A percentile compares a stretch with the other conserved stretches of the same genome.
Conservation (phyloP, 2,329 filamentous ascomycete species). For the Microascus cirrosus region DNA sequence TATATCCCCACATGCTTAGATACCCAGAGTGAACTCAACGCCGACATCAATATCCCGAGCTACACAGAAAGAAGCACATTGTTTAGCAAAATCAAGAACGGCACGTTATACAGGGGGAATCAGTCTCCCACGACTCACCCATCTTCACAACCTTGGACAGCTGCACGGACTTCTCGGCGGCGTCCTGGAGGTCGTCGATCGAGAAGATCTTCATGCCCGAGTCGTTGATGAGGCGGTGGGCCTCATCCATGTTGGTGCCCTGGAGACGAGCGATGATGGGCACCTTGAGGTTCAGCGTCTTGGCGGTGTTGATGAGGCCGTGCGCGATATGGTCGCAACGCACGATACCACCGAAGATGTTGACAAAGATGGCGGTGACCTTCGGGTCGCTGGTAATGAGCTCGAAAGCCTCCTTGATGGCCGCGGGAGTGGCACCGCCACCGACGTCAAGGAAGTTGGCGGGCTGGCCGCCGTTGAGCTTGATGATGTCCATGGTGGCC, state of each 20-base stretch:
- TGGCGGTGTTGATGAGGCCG: slow-evolving; percentile 88
- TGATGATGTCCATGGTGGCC: slow-evolving; percentile 99
- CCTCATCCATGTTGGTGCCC: slow-evolving; percentile 95
- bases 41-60: slow-evolving; percentile 95
- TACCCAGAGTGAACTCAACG: slow-evolving; percentile 89
- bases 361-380: slow-evolving; percentile 98
- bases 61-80: slow-evolving; percentile 19
- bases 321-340: slow-evolving; percentile 95
- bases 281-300: slow-evolving; percentile 90
- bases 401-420: slow-evolving; percentile 95
- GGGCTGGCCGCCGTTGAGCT: slow-evolving; percentile 90
- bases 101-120: background rate
- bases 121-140: slow-evolving; percentile 45
- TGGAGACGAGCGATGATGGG: slow-evolving; percentile 96
- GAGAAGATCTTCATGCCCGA: slow-evolving; percentile 99
- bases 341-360: slow-evolving; percentile 99
- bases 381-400: slow-evolving; percentile 98
- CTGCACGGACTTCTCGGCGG: slow-evolving; percentile 96
- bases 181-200: slow-evolving; percentile 94
- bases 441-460: slow-evolving; percentile 99
- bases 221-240: slow-evolving; percentile 88
- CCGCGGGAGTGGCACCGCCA: slow-evolving; percentile 90
- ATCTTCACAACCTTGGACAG: slow-evolving; percentile 99
- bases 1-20: slow-evolving; percentile 42
- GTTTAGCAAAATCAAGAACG: slow-evolving; percentile 2